Percentiles rank a stretch among this genome's conserved stretches.
Evolutionary conservation across 345 rosid genomes (phyloP).

Genomic region (Luvunga scandens): DNA sequence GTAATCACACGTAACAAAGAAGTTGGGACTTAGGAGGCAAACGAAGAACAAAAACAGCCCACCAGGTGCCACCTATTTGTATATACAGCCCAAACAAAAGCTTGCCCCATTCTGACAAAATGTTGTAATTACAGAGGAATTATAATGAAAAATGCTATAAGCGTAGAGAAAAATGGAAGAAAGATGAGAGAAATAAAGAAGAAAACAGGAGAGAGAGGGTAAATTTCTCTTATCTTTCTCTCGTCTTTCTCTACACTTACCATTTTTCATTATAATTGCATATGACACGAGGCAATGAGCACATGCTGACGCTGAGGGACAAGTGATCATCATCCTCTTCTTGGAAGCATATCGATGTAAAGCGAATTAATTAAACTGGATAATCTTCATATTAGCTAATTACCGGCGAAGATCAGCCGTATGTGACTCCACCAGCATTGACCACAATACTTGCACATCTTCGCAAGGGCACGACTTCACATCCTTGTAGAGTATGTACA

Average conservation of each 20-base stretch:
- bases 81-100: background rate
- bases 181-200: too few relatives aligned
- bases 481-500: constrained; percentile 39
- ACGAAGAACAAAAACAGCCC: background rate
- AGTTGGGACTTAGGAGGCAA: background rate
- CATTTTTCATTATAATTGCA: background rate
- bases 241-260: too few relatives aligned
- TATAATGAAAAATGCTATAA: too few relatives aligned
- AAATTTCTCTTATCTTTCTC: too few relatives aligned
- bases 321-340: background rate
- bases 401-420: background rate
- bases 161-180: too few relatives aligned
- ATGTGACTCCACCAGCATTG: constrained; percentile 39
- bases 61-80: too few relatives aligned
- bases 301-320: background rate
- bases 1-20: too few relatives aligned
- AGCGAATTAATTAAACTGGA: too few relatives aligned
- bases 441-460: constrained; percentile 50
- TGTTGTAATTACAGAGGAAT: background rate
- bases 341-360: too few relatives aligned
- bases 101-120: background rate
- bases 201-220: too few relatives aligned
- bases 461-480: constrained; percentile 43
- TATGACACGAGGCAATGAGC: background rate
- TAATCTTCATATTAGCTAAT: too few relatives aligned